Base-by-base conservation (phyloP, 768 basidiomycete species). In the Lactarius hengduanensis region DNA sequence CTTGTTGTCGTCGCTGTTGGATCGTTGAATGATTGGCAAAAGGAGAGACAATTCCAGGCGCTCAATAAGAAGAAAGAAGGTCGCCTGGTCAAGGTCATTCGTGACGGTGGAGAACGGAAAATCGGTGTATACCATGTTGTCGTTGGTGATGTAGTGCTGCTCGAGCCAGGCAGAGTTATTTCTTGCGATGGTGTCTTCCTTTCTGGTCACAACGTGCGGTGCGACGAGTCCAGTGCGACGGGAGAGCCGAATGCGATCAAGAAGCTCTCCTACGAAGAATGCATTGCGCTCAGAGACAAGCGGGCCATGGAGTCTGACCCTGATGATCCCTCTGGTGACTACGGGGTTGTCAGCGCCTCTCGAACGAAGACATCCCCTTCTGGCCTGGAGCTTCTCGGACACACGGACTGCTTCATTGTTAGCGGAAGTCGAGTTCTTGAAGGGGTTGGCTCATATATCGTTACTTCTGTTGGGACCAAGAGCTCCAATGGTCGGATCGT, bases 121-220 rank as follows among this genome's bases (percentile, higher is more conserved):
- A n/a, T n/a, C n/a, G n/a, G n/a, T n/a, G n/a, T n/a, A n/a, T n/a
- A n/a, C n/a, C n/a, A n/a, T n/a, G 86, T 98, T 18, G 84, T 98
- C 38, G 97, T 98, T 36, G 97, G 97, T 54, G 96, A 99, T 71
- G 83, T 99, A 64, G 91, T 91, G 18, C 80, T 92, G 20, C 76
- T 98, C 45, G 96, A 98, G 79, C 94, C 97, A 0, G 97, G 97
- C 63, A 96, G 98, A 75, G 89, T 98, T 65, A 74, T 98, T 18
- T 96, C 97, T 57, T 96, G 94, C 76, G 97, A 99, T 74, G 97
- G 97, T 62, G 82, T 99, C 73, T 97, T 96, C 79, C 78, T 99
- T 32, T 80, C 85, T 9, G 96, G 97, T 22, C 93, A 98, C 77
- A 94, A 94, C 69, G 90, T 98, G 71, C 89, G 86, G 73, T 98